Conservation (phyloP, 495 filamentous ascomycete species). For the Xylaria castorea region DNA sequence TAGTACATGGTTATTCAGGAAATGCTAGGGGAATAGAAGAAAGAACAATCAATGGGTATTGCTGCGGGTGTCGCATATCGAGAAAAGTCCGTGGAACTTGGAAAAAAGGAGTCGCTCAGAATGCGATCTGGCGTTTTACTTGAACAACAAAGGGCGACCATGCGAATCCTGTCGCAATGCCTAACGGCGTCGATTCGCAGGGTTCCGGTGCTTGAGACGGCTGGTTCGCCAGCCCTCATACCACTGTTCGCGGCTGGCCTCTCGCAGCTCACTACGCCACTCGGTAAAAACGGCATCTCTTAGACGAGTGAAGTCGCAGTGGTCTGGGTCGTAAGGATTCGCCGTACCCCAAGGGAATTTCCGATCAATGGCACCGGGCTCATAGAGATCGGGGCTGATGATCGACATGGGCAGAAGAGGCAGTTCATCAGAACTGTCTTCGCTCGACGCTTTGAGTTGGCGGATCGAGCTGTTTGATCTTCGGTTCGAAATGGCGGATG, state of each 20-base stretch:
- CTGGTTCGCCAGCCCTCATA: slow-evolving; percentile 94
- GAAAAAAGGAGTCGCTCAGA: slow-evolving; percentile 27
- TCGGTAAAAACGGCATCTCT: slow-evolving; percentile 92
- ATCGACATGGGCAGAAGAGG: slow-evolving; percentile 88
- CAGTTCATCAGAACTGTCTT: slow-evolving; percentile 47
- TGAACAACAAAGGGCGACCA: slow-evolving; percentile 23
- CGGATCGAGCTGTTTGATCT: slow-evolving; percentile 58
- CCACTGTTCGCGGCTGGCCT: slow-evolving; percentile 90
- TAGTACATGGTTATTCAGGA: slow-evolving; percentile 25
- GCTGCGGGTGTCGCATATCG: slow-evolving; percentile 26
- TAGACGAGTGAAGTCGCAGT: slow-evolving; percentile 93
- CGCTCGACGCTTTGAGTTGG: slow-evolving; percentile 47
- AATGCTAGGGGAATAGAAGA: slow-evolving; percentile 21
- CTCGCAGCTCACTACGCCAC: slow-evolving; percentile 89
- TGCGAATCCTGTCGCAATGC: slow-evolving; percentile 32
- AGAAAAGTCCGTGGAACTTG: neutral
- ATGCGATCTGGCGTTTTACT: slow-evolving; percentile 33
- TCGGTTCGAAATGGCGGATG: slow-evolving; percentile 44
- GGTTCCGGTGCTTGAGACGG: slow-evolving; percentile 57
- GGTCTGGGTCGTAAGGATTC: slow-evolving; percentile 84
- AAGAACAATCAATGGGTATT: slow-evolving; percentile 32
- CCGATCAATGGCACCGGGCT: slow-evolving; percentile 76
- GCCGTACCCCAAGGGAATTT: slow-evolving; percentile 97
- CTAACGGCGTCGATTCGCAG: slow-evolving; percentile 42
- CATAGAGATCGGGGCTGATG: slow-evolving; percentile 89